Base-by-base conservation (phyloP, 2,329 filamentous ascomycete genomes). In the Juglanconis oblonga region DNA sequence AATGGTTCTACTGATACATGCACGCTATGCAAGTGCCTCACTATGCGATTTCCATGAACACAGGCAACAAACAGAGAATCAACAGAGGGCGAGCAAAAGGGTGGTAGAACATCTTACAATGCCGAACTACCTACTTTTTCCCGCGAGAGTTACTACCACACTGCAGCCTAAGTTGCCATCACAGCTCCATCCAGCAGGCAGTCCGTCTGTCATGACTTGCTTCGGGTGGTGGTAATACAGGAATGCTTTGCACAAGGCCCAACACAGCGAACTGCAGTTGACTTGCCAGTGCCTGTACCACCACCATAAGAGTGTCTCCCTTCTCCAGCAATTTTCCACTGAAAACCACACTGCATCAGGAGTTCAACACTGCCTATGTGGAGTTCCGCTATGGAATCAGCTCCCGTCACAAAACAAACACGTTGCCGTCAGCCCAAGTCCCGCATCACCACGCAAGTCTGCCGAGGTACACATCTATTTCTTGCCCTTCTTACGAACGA, bases 401-500 rank as follows among this genome's bases (percentile, higher is more conserved):
- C 2, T 24, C 38, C 38, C 35, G 35, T 38, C 35, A 24, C 35
- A 38, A 38, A 7, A 38, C 35, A 38, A 42, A 42, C n/a, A 42
- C 38, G 5, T 9, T 10, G 10, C 11, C 38, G 38, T 42, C 10
- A 11, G 24, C 24, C 24, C 24, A 52, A 13, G 36, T 31, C 13
- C 7, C 17, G n/a, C 24, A 47, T 48, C 29, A 17, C 13, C 14
- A 32, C 17, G 24, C 38, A 42, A 9, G 11, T 10, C 13, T 52
- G 49, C 33, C 24, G 24, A 24, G 24, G 24, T 36, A 11, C 31
- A 36, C 31, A 36, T 52, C 64, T 78, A 87, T 81, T 88, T 92
- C 80, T 89, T 89, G 71, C 89, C 88, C 85, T 97, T 97, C 87
- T 97, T 98, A 75, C 95, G 86, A 10, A 98, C 94, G 56, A 98